These are phyloP conservation scores for Clathrus columnatus DNA, from an alignment of 768 basidiomycete genomes.

Conservation along the genomic window DNA sequence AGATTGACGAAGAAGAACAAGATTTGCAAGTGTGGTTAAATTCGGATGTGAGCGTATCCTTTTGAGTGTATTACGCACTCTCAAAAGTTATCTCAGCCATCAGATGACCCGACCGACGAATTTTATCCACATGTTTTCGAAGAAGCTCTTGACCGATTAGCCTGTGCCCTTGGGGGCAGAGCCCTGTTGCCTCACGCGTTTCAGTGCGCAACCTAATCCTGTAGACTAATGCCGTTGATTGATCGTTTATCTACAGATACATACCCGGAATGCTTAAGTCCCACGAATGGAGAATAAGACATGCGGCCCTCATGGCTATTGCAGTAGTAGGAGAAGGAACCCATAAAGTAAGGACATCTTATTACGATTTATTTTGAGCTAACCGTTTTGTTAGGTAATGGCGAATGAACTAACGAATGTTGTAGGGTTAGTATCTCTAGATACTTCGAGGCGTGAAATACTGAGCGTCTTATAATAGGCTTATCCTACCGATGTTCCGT, in stretches of 20 bases:
- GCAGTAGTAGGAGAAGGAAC: slow-evolving; percentile 82
- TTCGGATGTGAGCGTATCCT: slow-evolving; percentile 53
- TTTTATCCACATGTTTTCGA: slow-evolving; percentile 71
- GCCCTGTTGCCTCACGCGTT: slow-evolving; percentile 73
- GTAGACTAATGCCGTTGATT: not conserved
- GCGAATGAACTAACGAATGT: slow-evolving; percentile 75
- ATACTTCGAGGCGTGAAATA: not conserved
- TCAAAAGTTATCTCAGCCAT: slow-evolving; percentile 37
- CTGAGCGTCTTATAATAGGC: slow-evolving; percentile 29
- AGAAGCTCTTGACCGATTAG: slow-evolving; percentile 72
- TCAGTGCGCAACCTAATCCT: slow-evolving; percentile 18
- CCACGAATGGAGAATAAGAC: slow-evolving; percentile 78
- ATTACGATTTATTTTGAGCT: not conserved
- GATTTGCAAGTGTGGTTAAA: slow-evolving; percentile 52
- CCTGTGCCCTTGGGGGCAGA: slow-evolving; percentile 71
- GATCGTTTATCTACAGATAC: slow-evolving; percentile 23
- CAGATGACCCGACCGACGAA: slow-evolving; percentile 48
- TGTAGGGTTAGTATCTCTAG: slow-evolving; percentile 48
- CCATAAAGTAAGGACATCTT: slow-evolving; percentile 44
- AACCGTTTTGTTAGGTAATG: slow-evolving; percentile 45
- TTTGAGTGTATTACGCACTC: slow-evolving; percentile 1
- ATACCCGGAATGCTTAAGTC: slow-evolving; percentile 76
- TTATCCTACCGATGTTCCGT: slow-evolving; percentile 68
- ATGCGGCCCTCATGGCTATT: slow-evolving; percentile 83
- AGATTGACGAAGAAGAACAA: slow-evolving; percentile 14